Conservation (phyloP, 2,329 filamentous ascomycete genomes). For the Colletotrichum lindemuthianum region DNA sequence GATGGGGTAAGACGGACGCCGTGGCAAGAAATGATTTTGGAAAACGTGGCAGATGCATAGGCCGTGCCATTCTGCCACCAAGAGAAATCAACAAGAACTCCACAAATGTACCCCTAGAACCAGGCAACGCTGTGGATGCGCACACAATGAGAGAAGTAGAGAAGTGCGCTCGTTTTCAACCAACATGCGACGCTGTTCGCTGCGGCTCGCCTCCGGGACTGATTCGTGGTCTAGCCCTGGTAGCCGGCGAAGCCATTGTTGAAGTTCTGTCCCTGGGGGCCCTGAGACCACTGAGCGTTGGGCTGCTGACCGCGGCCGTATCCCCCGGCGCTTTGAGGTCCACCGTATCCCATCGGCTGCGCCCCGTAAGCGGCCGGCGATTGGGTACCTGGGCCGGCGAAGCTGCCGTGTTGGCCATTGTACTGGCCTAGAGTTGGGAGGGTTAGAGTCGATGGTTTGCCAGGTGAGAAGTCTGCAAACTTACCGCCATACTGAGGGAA, state of each 20-base stretch:
- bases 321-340: constrained; percentile 80
- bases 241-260: constrained; percentile 72
- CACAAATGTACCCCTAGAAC: constrained; percentile 25
- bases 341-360: constrained; percentile 77
- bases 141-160: constrained; percentile 10
- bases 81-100: constrained; percentile 24
- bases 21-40: constrained; percentile 32
- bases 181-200: constrained; percentile 11
- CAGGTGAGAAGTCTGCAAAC: constrained; percentile 40
- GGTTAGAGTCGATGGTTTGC: no score
- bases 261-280: constrained; percentile 64
- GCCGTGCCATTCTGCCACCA: constrained; percentile 33
- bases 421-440: constrained; percentile 55
- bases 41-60: constrained; percentile 31
- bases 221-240: constrained; percentile 59
- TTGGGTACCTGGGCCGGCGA: constrained; percentile 69
- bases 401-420: constrained; percentile 75
- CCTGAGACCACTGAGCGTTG: constrained; percentile 65
- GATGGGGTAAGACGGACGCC: constrained; percentile 29
- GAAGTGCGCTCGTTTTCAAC: constrained; percentile 20
- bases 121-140: constrained; percentile 27
- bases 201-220: constrained; percentile 10
- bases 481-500: constrained; percentile 94
- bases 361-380: constrained; percentile 71
- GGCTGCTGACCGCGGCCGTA: constrained; percentile 81